These are phyloP conservation scores for Trichosporon sp. DNA, from an alignment of 1,284 basidiomycete genomes.

Conservation along the genomic window DNA sequence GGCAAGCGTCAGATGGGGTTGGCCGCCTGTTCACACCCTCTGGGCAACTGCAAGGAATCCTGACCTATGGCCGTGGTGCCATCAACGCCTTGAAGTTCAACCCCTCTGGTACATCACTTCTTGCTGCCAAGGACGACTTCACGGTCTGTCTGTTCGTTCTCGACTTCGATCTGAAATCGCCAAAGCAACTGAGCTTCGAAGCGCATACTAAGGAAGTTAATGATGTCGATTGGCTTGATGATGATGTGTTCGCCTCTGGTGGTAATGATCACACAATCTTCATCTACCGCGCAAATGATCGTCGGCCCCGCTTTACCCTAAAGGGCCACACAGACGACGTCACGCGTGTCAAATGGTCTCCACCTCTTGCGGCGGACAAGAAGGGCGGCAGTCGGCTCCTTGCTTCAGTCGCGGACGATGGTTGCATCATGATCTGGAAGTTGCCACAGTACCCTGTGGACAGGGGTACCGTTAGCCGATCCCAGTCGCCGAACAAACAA, in stretches of 20 bases:
- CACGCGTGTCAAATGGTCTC: constrained; percentile 47
- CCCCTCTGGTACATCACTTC: constrained; percentile 44
- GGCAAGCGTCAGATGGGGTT: constrained; percentile 42
- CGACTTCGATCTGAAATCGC: constrained; percentile 33
- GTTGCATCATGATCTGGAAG: constrained; percentile 49
- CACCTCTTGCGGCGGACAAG: constrained; percentile 14
- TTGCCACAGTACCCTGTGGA: constrained; percentile 45
- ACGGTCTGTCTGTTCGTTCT: constrained; percentile 37
- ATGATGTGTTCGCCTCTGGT: constrained; percentile 51
- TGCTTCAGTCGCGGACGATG: constrained; percentile 50
- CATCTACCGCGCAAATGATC: constrained; percentile 46
- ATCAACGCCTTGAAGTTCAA: constrained; percentile 51
- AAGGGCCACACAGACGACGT: constrained; percentile 54
- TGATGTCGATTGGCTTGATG: constrained; percentile 55
- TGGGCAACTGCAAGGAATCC: constrained; percentile 49
- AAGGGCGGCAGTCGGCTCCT: constrained; percentile 34
- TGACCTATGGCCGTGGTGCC: constrained; percentile 48
- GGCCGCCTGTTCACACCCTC: constrained; percentile 51
- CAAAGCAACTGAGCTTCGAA: constrained; percentile 38
- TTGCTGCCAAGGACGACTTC: constrained; percentile 47
- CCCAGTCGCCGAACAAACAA: constrained; percentile 34
- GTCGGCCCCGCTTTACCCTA: constrained; percentile 45
- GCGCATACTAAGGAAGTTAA: constrained; percentile 53
- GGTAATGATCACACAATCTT: constrained; percentile 52
- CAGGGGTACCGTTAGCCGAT: constrained; percentile 32